A percentile compares a stretch with the other conserved stretches of the same genome.
Conservation (phyloP, 78 protist species). For the Trichosphaerium sp. region DNA sequence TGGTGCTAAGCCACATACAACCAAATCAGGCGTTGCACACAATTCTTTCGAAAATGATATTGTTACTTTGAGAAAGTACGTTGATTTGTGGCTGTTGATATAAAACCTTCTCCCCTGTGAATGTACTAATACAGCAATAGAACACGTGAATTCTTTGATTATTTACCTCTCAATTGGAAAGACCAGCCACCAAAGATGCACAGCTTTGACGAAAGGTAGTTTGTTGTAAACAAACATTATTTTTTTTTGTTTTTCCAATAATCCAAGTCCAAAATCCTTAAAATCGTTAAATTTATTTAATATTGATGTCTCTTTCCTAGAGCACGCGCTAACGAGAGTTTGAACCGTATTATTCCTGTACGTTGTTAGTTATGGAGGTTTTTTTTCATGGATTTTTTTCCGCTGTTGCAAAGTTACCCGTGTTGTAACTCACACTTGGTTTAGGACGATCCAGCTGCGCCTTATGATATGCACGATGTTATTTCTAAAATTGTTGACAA, state of each 20-base stretch:
- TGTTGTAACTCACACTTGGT: conserved; percentile 14
- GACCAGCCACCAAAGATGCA: too few species aligned
- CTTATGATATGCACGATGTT: conserved; percentile 93
- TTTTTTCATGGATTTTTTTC: neutral
- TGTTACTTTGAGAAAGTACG: conserved; percentile 50
- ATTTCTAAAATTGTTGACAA: conserved; percentile 77
- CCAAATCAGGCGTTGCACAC: conserved; percentile 85
- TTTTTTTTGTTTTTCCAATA: neutral
- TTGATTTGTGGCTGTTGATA: neutral
- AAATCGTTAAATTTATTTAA: too few species aligned
- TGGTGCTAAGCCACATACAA: conserved; percentile 80
- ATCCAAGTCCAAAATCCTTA: too few species aligned
- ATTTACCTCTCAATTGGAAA: too few species aligned
- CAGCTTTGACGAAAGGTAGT: too few species aligned
- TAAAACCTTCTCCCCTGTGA: too few species aligned
- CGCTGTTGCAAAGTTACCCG: neutral
- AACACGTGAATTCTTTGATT: too few species aligned
- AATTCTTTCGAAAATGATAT: conserved; percentile 79
- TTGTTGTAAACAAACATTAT: neutral
- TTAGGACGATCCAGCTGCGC: conserved; percentile 71
- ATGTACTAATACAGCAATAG: too few species aligned
- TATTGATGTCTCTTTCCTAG: too few species aligned
- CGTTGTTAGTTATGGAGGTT: neutral
- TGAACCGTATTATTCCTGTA: conserved; percentile 41
- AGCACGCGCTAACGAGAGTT: conserved; percentile 22